Conservation (phyloP, 2,329 filamentous ascomycete genomes). For the Monilinia laxa region DNA sequence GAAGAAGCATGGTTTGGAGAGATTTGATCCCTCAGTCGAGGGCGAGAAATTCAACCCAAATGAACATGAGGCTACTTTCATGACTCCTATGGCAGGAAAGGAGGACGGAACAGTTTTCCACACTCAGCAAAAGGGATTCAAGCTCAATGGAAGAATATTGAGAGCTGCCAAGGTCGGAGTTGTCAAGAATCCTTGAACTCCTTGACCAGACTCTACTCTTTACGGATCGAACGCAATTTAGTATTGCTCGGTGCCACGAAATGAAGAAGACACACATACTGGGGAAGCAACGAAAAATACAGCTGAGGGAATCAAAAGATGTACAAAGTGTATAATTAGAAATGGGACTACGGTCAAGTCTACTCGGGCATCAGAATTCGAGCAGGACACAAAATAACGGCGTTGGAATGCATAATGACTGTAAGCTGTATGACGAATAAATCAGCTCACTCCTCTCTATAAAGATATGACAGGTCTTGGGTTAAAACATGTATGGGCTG, state of each 20-base stretch:
- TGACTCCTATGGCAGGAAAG: slow-evolving; percentile 82
- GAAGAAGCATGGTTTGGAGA: slow-evolving; percentile 89
- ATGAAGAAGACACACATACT: neutral
- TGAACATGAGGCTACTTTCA: slow-evolving; percentile 93
- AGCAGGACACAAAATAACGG: slow-evolving; percentile 13
- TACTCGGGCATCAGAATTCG: slow-evolving; percentile 19
- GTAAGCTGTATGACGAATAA: slow-evolving; percentile 20
- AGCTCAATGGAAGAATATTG: slow-evolving; percentile 84
- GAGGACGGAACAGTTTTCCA: slow-evolving; percentile 88
- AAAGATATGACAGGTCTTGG: slow-evolving; percentile 20
- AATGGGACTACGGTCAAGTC: slow-evolving; percentile 16
- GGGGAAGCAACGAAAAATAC: neutral
- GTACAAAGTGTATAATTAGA: slow-evolving; percentile 25
- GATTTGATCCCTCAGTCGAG: slow-evolving; percentile 71
- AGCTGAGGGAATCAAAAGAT: slow-evolving; percentile 12
- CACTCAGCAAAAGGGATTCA: slow-evolving; percentile 94
- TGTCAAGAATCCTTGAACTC: slow-evolving; percentile 66
- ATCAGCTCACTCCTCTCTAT: slow-evolving; percentile 23
- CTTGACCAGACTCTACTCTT: neutral
- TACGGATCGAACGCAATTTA: neutral
- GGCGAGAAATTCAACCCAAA: slow-evolving; percentile 94
- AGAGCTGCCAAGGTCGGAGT: slow-evolving; percentile 95
- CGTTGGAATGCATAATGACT: slow-evolving; percentile 25
- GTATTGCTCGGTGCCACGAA: slow-evolving; percentile 4
- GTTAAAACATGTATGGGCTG: slow-evolving; percentile 12